Evolutionary conservation across 2,329 filamentous ascomycete genomes (phyloP).

Genomic region (Ophiostoma novo-ulmi): DNA sequence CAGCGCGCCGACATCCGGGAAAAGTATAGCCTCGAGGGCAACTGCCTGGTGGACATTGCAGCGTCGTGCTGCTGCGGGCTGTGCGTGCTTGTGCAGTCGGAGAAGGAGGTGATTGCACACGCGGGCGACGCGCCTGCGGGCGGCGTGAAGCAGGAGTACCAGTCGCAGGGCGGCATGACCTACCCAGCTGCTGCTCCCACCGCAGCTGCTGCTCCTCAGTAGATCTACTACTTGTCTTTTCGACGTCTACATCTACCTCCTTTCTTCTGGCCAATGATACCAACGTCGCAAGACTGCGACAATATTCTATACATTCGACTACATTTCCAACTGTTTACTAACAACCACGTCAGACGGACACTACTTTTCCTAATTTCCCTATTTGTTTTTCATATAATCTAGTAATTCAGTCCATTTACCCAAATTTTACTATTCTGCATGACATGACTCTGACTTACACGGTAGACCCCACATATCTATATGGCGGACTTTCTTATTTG

Average conservation of each 20-base stretch:
- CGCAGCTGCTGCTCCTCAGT: neutral
- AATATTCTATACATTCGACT: neutral
- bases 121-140: constrained; percentile 30
- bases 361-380: neutral
- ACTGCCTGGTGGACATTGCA: constrained; percentile 40
- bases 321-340: neutral
- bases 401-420: neutral
- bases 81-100: constrained; percentile 44
- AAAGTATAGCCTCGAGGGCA: constrained; percentile 44
- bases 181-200: constrained; percentile 27
- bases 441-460: neutral
- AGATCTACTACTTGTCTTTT: neutral
- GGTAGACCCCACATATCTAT: neutral
- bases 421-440: neutral
- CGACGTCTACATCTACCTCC: neutral
- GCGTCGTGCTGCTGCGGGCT: constrained; percentile 43
- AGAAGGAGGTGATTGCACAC: constrained; percentile 43
- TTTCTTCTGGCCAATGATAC: neutral
- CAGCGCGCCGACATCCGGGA: constrained; percentile 43
- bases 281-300: neutral
- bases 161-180: constrained; percentile 32
- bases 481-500: neutral
- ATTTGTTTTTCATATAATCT: neutral
- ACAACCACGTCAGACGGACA: neutral
- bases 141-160: constrained; percentile 34